Percentiles rank a stretch among this genome's conserved stretches.
Conservation (phyloP, 140 eudicot species). For the Anethum foeniculum region DNA sequence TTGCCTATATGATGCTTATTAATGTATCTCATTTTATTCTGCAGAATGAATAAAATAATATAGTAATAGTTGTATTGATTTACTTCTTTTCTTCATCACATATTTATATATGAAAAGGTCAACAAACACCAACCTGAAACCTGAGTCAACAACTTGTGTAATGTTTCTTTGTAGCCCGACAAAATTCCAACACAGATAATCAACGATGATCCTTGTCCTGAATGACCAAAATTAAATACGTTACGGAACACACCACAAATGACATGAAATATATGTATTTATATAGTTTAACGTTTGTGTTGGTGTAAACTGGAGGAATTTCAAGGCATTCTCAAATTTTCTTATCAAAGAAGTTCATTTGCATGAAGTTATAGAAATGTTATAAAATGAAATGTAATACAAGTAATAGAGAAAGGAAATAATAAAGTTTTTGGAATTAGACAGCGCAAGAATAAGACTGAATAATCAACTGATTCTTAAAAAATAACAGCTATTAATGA, state of each 20-base stretch:
- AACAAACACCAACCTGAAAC: constrained; percentile 56
- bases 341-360: not conserved
- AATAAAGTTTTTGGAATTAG: not conserved
- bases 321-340: not conserved
- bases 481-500: not conserved
- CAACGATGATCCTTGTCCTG: constrained; percentile 97
- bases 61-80: too few relatives aligned
- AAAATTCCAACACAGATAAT: constrained; percentile 81
- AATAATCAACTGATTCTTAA: not conserved
- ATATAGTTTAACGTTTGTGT: not conserved
- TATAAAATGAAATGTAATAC: not conserved
- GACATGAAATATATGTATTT: not conserved
- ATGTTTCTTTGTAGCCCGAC: constrained; percentile 83
- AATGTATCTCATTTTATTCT: too few relatives aligned
- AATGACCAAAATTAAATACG: constrained; percentile 10
- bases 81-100: too few relatives aligned
- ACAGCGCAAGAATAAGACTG: not conserved
- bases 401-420: not conserved
- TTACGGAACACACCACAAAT: constrained; percentile 10
- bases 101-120: too few relatives aligned
- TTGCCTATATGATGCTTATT: too few relatives aligned
- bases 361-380: not conserved
- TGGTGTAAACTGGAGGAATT: not conserved
- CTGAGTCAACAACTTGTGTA: constrained; percentile 82
- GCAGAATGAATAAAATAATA: too few relatives aligned